Conservation (phyloP, 345 rosid genomes). For the Citrus sp. region DNA sequence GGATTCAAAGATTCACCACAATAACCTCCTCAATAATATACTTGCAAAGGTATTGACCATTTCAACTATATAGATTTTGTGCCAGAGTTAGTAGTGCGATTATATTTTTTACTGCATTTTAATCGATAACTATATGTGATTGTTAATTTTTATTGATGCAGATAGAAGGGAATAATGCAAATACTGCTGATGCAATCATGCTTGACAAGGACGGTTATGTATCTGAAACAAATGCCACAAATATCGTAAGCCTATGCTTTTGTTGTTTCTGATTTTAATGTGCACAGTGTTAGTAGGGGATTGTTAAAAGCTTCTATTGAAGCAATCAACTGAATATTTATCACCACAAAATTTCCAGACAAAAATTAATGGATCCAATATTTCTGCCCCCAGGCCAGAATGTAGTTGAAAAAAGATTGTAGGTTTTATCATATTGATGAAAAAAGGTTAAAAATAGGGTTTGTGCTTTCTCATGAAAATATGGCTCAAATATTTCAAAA, state of each 20-base stretch:
- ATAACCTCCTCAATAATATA: conserved; percentile 90
- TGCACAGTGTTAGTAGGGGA: not conserved
- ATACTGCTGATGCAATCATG: conserved; percentile 79
- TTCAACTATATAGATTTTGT: not conserved
- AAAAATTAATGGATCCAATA: not conserved
- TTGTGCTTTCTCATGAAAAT: not conserved
- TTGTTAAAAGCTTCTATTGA: too few species aligned
- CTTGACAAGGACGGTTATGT: conserved; percentile 92
- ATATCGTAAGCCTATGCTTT: conserved; percentile 55
- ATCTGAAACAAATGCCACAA: conserved; percentile 93
- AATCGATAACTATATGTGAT: not conserved
- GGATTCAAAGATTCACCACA: conserved; percentile 97
- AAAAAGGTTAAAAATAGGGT: not conserved
- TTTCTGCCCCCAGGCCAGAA: not conserved
- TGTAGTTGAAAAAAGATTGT: not conserved
- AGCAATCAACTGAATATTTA: too few species aligned
- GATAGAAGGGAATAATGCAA: conserved; percentile 84
- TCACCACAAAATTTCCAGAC: too few species aligned
- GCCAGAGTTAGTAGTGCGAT: not conserved
- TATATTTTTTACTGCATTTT: conserved; percentile 4
- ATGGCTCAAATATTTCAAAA: not conserved
- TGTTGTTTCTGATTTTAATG: not conserved
- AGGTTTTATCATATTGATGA: not conserved
- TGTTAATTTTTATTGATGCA: conserved; percentile 25
- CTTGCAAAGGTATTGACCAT: conserved; percentile 70